Evolutionary conservation across 176 grass and related monocot species (phyloP).

Genomic region (Eremochloa ophiuroides): DNA sequence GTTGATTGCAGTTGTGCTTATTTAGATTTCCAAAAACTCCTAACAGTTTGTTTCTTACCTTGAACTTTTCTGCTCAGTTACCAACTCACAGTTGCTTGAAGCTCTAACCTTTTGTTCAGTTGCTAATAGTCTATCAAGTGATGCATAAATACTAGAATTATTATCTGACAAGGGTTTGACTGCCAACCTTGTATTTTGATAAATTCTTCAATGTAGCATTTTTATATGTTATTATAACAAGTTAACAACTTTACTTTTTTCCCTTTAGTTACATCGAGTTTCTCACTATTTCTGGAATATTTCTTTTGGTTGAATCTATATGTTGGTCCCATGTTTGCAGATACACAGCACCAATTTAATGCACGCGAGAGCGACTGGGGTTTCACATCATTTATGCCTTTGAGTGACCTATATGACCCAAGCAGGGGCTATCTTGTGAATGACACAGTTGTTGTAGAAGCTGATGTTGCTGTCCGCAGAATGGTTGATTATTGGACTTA

Average conservation of each 20-base stretch:
- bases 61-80: not conserved
- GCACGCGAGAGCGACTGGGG: constrained; percentile 96
- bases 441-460: constrained; percentile 79
- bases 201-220: not conserved
- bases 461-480: constrained; percentile 84
- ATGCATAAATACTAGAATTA: not conserved
- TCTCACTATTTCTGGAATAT: constrained; percentile 11
- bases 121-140: not conserved
- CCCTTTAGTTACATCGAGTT: not conserved
- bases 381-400: constrained; percentile 98
- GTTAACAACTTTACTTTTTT: not conserved
- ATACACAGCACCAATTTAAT: constrained; percentile 99
- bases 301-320: constrained; percentile 7
- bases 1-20: not conserved
- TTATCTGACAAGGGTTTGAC: not conserved
- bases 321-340: constrained; percentile 49
- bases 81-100: not conserved
- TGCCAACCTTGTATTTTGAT: not conserved
- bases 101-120: not conserved
- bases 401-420: constrained; percentile 93
- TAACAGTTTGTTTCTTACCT: constrained; percentile 7
- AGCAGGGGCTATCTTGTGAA: constrained; percentile 86
- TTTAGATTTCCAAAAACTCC: not conserved
- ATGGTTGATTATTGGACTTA: constrained; percentile 97
- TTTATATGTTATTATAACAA: not conserved